Percentiles rank a stretch among this genome's conserved stretches.
These are phyloP conservation scores for Stropharia rugosoannulata DNA, from an alignment of 768 basidiomycete species.

Conservation along the genomic window DNA sequence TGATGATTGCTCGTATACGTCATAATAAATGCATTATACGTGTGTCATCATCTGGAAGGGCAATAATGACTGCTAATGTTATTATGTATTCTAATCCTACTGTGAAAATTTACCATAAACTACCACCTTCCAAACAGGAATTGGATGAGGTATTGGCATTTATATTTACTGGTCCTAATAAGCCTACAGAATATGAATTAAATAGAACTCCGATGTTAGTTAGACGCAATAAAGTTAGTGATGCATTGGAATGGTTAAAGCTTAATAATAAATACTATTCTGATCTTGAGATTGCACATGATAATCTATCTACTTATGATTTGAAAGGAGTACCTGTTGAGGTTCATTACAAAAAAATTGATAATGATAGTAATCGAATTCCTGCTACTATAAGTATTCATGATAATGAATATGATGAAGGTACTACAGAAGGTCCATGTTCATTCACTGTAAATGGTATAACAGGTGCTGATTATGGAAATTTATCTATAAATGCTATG, in stretches of 20 bases:
- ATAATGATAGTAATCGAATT: conserved; percentile 10
- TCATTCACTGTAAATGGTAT: conserved; percentile 38
- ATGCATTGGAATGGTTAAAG: conserved; percentile 33
- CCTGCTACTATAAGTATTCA: conserved; percentile 22
- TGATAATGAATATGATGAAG: conserved; percentile 26
- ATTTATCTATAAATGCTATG: conserved; percentile 15
- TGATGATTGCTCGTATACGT: conserved; percentile 22
- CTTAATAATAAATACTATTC: conserved; percentile 34
- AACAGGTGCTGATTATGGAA: conserved; percentile 21
- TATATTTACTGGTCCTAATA: conserved; percentile 30
- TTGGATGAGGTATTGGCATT: conserved; percentile 34
- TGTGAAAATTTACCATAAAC: conserved; percentile 20
- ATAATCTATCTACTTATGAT: conserved; percentile 23
- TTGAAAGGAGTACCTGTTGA: conserved; percentile 20
- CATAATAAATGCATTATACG: conserved; percentile 23
- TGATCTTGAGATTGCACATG: conserved; percentile 27
- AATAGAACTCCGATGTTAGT: conserved; percentile 28
- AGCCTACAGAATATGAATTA: conserved; percentile 27
- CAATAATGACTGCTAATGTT: conserved; percentile 24
- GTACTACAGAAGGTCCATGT: conserved; percentile 27
- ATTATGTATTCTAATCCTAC: conserved; percentile 22
- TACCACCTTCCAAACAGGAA: conserved; percentile 25
- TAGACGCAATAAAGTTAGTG: conserved; percentile 16
- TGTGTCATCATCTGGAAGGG: conserved; percentile 19
- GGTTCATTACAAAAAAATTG: conserved; percentile 6